A percentile compares a stretch with the other conserved stretches of the same genome.
Evolutionary conservation across 768 basidiomycete genomes (phyloP).

Genomic region (Wakefieldia striispora): DNA sequence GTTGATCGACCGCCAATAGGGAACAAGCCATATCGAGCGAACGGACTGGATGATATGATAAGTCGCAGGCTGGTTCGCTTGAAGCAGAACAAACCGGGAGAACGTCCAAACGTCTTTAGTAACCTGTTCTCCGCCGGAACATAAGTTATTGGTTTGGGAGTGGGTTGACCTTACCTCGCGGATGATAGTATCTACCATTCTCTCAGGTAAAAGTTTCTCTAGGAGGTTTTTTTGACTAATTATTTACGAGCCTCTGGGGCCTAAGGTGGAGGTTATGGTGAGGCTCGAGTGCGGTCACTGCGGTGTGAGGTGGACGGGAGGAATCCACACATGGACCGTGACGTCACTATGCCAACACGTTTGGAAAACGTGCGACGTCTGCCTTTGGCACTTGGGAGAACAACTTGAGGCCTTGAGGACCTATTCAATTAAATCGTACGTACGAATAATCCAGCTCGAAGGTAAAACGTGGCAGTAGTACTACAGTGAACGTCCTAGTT

Average conservation of each 20-base stretch:
- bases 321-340: conserved; percentile 5
- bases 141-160: neutral
- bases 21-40: conserved; percentile 60
- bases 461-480: neutral
- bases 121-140: conserved; percentile 35
- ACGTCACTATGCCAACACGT: conserved; percentile 21
- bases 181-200: conserved; percentile 39
- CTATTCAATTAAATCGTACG: neutral
- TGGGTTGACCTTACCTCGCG: conserved; percentile 36
- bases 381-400: too few species aligned
- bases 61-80: neutral
- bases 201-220: neutral
- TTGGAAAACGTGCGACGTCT: conserved; percentile 1
- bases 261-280: conserved; percentile 17
- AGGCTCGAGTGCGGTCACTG: conserved; percentile 6
- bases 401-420: too few species aligned
- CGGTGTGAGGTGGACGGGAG: conserved; percentile 17
- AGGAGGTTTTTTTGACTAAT: conserved; percentile 1
- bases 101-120: conserved; percentile 60
- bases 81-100: conserved; percentile 44
- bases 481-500: conserved; percentile 8
- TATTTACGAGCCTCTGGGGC: conserved; percentile 3
- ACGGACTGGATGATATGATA: conserved; percentile 47
- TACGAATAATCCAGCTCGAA: conserved; percentile 2
- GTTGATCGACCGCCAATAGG: conserved; percentile 85